A percentile compares a stretch with the other conserved stretches of the same genome.
These are phyloP conservation scores for Eremomyces bilateralis DNA, from an alignment of 495 filamentous ascomycete species.

Conservation along the genomic window DNA sequence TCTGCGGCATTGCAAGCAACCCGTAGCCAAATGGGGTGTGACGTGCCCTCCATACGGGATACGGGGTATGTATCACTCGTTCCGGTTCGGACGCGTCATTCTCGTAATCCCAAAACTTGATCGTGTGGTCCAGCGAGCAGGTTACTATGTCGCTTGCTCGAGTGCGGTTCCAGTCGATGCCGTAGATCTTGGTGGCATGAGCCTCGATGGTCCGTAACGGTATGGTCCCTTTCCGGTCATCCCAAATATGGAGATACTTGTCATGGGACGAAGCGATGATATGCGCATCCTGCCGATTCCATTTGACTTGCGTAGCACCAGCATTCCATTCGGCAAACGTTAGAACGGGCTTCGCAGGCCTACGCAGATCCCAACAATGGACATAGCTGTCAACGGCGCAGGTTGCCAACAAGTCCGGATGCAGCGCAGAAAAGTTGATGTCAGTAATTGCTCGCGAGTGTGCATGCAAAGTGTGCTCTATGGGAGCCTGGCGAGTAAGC, in stretches of 20 bases:
- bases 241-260: slow-evolving; percentile 72
- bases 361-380: slow-evolving; percentile 78
- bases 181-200: slow-evolving; percentile 91
- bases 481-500: slow-evolving; percentile 44
- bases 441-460: slow-evolving; percentile 87
- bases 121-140: slow-evolving; percentile 76
- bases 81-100: slow-evolving; percentile 41
- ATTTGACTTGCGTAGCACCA: slow-evolving; percentile 90
- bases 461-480: slow-evolving; percentile 76
- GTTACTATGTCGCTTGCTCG: slow-evolving; percentile 50
- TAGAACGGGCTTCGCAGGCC: slow-evolving; percentile 20
- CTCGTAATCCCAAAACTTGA: slow-evolving; percentile 84
- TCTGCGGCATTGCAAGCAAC: slow-evolving; percentile 76
- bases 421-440: slow-evolving; percentile 87
- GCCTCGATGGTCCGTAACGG: slow-evolving; percentile 69
- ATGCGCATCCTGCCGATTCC: slow-evolving; percentile 67
- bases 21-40: slow-evolving; percentile 85
- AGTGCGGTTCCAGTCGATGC: slow-evolving; percentile 81
- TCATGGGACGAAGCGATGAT: slow-evolving; percentile 84
- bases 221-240: slow-evolving; percentile 56
- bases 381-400: slow-evolving; percentile 88
- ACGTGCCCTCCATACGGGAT: slow-evolving; percentile 82
- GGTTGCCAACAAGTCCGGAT: slow-evolving; percentile 73
- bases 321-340: slow-evolving; percentile 81
- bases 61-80: slow-evolving; percentile 54